Conservation (phyloP, 1,284 basidiomycete genomes). For the Marasmius tenuissimus region DNA sequence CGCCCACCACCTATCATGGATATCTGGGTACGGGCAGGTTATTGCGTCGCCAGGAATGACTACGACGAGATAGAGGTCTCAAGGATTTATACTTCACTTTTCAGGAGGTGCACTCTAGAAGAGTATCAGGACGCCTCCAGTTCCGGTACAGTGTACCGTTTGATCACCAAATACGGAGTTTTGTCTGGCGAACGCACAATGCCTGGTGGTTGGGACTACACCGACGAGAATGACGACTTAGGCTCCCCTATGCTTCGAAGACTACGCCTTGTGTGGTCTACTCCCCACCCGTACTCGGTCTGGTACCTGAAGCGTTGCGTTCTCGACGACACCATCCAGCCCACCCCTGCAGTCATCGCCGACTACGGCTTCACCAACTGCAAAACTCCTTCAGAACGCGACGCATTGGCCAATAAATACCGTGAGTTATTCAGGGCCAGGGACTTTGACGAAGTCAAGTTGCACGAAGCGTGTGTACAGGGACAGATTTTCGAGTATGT, state of each 20-base stretch:
- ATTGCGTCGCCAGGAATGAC: slow-evolving; percentile 24
- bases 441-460: slow-evolving; percentile 25
- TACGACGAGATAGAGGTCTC: slow-evolving; percentile 16
- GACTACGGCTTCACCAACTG: slow-evolving; percentile 43
- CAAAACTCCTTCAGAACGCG: slow-evolving; percentile 20
- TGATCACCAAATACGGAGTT: slow-evolving; percentile 24
- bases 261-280: slow-evolving; percentile 22
- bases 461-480: slow-evolving; percentile 34
- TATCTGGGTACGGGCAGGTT: slow-evolving; percentile 27
- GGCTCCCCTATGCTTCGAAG: slow-evolving; percentile 1
- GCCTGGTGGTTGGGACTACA: no score
- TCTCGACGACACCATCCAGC: slow-evolving; percentile 10
- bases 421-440: slow-evolving; percentile 23
- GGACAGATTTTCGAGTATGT: slow-evolving; percentile 32
- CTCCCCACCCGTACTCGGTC: slow-evolving; percentile 26
- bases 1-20: slow-evolving; percentile 16
- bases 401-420: slow-evolving; percentile 31
- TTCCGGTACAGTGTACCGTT: slow-evolving; percentile 18
- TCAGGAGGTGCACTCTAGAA: slow-evolving; percentile 30
- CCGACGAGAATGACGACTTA: no score
- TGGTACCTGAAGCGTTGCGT: slow-evolving; percentile 39
- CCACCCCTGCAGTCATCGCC: slow-evolving; percentile 15
- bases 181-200: not conserved
- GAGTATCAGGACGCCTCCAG: slow-evolving; percentile 30
- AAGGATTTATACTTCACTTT: slow-evolving; percentile 22